A percentile compares a stretch with the other conserved stretches of the same genome.
phyloP scores from a whole-genome alignment of 148 eudicot species.

The Hydrangea macrophylla region DNA sequence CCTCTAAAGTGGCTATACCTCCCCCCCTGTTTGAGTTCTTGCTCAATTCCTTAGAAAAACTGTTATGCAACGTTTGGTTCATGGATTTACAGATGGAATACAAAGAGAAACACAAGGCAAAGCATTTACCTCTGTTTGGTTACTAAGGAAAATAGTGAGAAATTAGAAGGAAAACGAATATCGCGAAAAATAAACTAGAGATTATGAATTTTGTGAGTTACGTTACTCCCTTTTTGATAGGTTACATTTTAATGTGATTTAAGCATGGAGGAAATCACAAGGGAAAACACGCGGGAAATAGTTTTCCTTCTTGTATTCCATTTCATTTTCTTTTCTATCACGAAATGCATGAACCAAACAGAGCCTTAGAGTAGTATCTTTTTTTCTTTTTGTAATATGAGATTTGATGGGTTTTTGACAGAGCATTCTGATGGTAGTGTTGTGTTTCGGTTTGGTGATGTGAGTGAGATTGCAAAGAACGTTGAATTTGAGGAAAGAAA shows the following conservation, averaged over 20 bases:
- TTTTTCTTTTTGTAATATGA: conserved; percentile 7
- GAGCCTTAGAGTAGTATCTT: no score
- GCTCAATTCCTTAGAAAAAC: background rate
- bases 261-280: no score
- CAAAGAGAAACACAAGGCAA: no score
- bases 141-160: no score
- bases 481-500: conserved; percentile 20
- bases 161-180: background rate
- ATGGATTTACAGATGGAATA: no score
- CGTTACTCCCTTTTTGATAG: background rate
- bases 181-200: no score
- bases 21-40: background rate
- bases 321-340: conserved; percentile 11
- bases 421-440: conserved; percentile 69
- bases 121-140: no score
- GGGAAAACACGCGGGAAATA: no score
- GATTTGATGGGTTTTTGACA: conserved; percentile 19
- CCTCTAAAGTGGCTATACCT: no score
- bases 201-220: background rate
- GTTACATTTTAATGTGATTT: no score
- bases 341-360: no score
- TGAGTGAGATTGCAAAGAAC: conserved; percentile 33
- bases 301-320: background rate
- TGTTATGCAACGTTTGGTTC: background rate
- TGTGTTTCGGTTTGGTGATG: conserved; percentile 72